A percentile compares a stretch with the other conserved stretches of the same genome.
Evolutionary conservation across 2,329 filamentous ascomycete species (phyloP).

Genomic region (Endoconidiophora polonica): DNA sequence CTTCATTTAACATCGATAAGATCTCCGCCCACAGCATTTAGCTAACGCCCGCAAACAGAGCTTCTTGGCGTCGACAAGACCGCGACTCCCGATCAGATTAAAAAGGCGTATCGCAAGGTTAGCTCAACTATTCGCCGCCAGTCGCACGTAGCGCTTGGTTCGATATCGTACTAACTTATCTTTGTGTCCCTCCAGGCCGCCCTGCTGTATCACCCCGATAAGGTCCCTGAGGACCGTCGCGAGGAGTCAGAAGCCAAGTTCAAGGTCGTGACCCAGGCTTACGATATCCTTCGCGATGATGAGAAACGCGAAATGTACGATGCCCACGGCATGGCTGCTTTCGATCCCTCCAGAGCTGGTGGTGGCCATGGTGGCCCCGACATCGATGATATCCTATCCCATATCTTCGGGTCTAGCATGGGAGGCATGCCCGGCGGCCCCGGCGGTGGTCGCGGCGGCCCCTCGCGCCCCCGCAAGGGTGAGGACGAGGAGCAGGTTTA

Average conservation of each 20-base stretch:
- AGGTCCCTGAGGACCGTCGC: conserved; percentile 73
- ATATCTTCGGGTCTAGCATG: conserved; percentile 69
- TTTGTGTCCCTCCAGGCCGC: conserved; percentile 44
- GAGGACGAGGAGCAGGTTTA: conserved; percentile 81
- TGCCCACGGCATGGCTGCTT: conserved; percentile 86
- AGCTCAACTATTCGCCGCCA: conserved; percentile 15
- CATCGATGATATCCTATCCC: conserved; percentile 78
- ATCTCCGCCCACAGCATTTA: background rate
- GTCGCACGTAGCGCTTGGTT: background rate
- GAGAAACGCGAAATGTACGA: conserved; percentile 88
- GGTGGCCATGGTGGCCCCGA: conserved; percentile 45
- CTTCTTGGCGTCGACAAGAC: conserved; percentile 58
- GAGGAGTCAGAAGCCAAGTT: conserved; percentile 79
- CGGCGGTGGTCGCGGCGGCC: conserved; percentile 31
- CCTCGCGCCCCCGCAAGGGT: conserved; percentile 50
- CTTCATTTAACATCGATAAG: background rate
- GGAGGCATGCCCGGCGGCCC: conserved; percentile 39
- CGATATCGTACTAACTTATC: background rate
- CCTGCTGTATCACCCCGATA: conserved; percentile 82
- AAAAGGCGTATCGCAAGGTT: conserved; percentile 93
- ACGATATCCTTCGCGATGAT: conserved; percentile 94
- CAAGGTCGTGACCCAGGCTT: conserved; percentile 84
- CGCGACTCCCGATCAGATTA: conserved; percentile 67
- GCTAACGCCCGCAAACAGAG: conserved; percentile 31
- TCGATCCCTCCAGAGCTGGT: conserved; percentile 48